Evolutionary conservation across 257 asterid genomes (phyloP).

Genomic region (Solanum etuberosum): DNA sequence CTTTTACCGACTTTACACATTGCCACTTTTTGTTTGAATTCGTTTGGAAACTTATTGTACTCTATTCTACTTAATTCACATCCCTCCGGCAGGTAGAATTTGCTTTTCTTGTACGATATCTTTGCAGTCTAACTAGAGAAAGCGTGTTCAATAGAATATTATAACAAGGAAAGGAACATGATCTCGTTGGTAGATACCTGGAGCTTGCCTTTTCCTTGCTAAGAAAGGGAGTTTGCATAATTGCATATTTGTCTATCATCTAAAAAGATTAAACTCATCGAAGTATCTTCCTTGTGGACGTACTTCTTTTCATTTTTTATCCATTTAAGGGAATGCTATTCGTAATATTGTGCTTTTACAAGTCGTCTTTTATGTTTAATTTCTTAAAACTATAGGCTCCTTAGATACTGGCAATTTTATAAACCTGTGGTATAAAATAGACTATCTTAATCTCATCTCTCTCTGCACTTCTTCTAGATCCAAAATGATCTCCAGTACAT

Average conservation of each 20-base stretch:
- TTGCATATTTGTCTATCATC: neutral
- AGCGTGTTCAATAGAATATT: neutral
- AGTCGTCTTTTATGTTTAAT: neutral
- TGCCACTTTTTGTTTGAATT: neutral
- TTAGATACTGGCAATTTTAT: neutral
- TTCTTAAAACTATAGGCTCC: neutral
- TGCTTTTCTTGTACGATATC: neutral
- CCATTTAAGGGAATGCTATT: neutral
- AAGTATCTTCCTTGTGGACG: neutral
- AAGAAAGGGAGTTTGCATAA: neutral
- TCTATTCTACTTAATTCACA: neutral
- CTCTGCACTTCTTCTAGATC: conserved; percentile 34
- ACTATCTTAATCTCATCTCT: neutral
- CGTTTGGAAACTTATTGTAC: neutral
- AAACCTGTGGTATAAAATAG: neutral
- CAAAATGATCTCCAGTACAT: conserved; percentile 70
- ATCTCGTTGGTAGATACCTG: neutral
- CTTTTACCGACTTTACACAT: neutral
- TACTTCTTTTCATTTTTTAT: neutral
- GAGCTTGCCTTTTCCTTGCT: neutral
- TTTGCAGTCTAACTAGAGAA: neutral
- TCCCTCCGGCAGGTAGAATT: neutral
- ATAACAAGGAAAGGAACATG: neutral
- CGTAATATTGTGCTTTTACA: neutral
- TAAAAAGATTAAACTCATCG: neutral